Conservation (phyloP, 169 alveolate genomes). For the Sarcocystis neurona region DNA sequence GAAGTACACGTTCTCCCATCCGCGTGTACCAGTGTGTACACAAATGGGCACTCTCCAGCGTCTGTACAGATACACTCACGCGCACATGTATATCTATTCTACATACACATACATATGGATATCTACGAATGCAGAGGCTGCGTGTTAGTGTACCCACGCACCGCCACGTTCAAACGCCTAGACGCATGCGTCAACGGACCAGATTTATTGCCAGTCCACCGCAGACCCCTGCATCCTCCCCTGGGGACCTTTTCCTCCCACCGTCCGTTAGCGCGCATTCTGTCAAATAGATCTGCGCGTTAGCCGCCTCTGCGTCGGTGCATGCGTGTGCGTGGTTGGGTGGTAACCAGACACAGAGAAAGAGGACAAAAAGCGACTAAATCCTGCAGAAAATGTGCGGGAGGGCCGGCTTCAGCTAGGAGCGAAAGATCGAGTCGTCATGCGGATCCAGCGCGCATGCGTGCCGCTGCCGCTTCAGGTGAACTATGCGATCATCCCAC, state of each 20-base stretch:
- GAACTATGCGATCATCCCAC: conserved; percentile 54
- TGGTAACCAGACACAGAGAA: neutral
- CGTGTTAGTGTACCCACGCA: too few species aligned
- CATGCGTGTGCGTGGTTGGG: neutral
- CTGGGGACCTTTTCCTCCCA: neutral
- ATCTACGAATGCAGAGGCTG: too few species aligned
- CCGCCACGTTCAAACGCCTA: too few species aligned
- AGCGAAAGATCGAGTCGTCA: conserved; percentile 56
- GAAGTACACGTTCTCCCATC: too few species aligned
- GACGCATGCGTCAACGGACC: too few species aligned
- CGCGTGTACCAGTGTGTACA: too few species aligned
- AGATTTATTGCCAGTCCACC: too few species aligned
- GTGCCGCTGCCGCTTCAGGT: conserved; percentile 29
- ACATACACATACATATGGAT: too few species aligned
- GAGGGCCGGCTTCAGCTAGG: conserved; percentile 37
- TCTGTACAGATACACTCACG: too few species aligned
- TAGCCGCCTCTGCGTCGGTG: neutral
- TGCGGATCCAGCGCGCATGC: neutral
- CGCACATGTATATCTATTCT: too few species aligned
- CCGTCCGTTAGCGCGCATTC: neutral
- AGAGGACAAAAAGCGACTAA: neutral
- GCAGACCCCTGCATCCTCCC: neutral
- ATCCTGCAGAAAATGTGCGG: neutral
- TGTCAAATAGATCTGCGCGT: neutral
- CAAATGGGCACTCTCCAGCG: too few species aligned